Base-by-base conservation (phyloP, 306 rosid genomes). In the Vigna nakashimae region DNA sequence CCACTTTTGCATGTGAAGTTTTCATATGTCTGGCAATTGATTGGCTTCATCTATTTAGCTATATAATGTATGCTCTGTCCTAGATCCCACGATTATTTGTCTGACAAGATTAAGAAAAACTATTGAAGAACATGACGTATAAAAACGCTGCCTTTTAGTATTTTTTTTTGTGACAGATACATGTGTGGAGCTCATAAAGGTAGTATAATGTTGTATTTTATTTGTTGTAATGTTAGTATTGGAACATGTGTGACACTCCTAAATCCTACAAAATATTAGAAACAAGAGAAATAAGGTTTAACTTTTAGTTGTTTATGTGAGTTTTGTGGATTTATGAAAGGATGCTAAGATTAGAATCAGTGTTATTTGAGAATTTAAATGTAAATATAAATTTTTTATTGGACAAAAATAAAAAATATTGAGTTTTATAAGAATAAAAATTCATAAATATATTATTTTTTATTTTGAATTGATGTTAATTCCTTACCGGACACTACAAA, bases 1-100 rank as follows among this genome's bases (percentile, higher is more conserved):
- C 65, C 71, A 48, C 17, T 78, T 62, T 8, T 34, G 26, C 55
- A 24, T 62, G 38, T 79, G 20, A 78, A 51, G 9, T 34, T 69
- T 46, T 22, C 48, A 13, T 7, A 50, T 59, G 64, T 38, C 14
- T 28, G 56, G 11, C 82, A 56, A 45, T 56, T 57, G 38, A 28
- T 64, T 65, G 71, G 62, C 56, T 43, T 43, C 58, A 34, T 20
- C 40, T 20, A 15, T 8, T 22, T 76, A 15, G 70, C 32, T 74
- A 26, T 45, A 56, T 40, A 73, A 40, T 60, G 3, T 32, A 60
- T 32, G 7, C 30, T 57, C 28, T 58, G 46, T 43, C 57, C 28
- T 62, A 7, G 20, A 77, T 55, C 36, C 16, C 24, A 77, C 2
- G 20, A 68, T 13, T 26, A 24, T 6, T 65, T 77, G 53, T 42